Conservation (phyloP, 371 early-diverging fungal genomes). For the Apophysomyces elegans region DNA sequence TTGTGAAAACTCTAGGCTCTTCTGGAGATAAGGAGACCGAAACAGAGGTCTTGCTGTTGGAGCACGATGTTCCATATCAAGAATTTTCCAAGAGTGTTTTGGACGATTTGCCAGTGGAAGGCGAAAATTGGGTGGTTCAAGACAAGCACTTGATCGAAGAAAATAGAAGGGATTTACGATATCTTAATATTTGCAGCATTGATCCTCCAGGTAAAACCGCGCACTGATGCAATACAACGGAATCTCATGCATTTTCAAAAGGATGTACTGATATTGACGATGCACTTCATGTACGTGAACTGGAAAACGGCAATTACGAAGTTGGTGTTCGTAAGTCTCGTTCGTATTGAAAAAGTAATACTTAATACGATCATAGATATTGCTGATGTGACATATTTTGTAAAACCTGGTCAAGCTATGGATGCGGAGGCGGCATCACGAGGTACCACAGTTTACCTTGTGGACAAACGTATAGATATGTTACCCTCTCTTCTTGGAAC, state of each 20-base stretch:
- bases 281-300: constrained; percentile 87
- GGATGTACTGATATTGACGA: constrained; percentile 99
- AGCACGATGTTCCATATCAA: constrained; percentile 94
- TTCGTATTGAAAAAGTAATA: not conserved
- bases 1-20: constrained; percentile 86
- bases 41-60: constrained; percentile 92
- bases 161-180: constrained; percentile 82
- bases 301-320: constrained; percentile 91
- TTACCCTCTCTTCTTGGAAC: constrained; percentile 89
- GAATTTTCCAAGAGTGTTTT: constrained; percentile 89
- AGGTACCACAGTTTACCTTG: constrained; percentile 95
- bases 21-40: constrained; percentile 94
- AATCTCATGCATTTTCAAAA: constrained; percentile 11
- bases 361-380: constrained; percentile 65
- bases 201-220: constrained; percentile 87
- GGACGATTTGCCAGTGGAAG: constrained; percentile 83
- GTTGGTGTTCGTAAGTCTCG: constrained; percentile 83
- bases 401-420: constrained; percentile 83
- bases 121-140: constrained; percentile 82
- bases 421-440: constrained; percentile 89
- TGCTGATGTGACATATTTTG: constrained; percentile 98
- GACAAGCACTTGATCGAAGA: constrained; percentile 67
- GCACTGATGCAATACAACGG: no score
- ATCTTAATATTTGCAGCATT: constrained; percentile 92
- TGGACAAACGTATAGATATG: constrained; percentile 98